Conservation (phyloP, 257 asterid genomes). For the Solanum pennellii region DNA sequence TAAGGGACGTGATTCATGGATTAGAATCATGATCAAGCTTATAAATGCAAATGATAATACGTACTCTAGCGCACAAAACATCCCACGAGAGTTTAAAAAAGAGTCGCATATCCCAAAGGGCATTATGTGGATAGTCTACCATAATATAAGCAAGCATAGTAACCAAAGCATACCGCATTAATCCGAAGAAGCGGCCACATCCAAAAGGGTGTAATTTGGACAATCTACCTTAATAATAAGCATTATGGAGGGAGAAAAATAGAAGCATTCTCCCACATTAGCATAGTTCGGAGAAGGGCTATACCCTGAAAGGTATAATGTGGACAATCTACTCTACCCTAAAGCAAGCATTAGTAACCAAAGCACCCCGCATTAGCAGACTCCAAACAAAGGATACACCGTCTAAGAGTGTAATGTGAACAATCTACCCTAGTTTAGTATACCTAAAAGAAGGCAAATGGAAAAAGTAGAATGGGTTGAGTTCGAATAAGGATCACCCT, state of each 20-base stretch:
- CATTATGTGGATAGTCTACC: not conserved
- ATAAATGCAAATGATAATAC: not conserved
- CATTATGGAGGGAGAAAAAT: not conserved
- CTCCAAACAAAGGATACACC: no score
- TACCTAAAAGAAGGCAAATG: not conserved
- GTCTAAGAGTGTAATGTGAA: no score
- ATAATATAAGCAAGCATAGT: not conserved
- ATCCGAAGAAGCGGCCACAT: not conserved
- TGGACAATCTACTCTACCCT: not conserved
- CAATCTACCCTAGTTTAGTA: not conserved
- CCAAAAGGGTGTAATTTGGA: not conserved
- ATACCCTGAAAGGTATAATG: no score
- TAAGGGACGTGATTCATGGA: slow-evolving; percentile 47
- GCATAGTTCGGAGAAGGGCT: not conserved
- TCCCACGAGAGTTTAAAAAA: not conserved
- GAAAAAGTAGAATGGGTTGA: no score
- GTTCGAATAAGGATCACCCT: not conserved
- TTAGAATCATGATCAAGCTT: slow-evolving; percentile 9
- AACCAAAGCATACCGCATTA: no score
- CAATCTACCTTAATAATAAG: not conserved
- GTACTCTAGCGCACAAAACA: not conserved
- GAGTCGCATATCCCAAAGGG: not conserved
- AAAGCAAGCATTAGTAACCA: not conserved
- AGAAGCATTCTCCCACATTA: no score
- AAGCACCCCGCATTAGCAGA: no score